Evolutionary conservation across 129 eudicot species (phyloP).

Genomic region (Lactuca saligna): DNA sequence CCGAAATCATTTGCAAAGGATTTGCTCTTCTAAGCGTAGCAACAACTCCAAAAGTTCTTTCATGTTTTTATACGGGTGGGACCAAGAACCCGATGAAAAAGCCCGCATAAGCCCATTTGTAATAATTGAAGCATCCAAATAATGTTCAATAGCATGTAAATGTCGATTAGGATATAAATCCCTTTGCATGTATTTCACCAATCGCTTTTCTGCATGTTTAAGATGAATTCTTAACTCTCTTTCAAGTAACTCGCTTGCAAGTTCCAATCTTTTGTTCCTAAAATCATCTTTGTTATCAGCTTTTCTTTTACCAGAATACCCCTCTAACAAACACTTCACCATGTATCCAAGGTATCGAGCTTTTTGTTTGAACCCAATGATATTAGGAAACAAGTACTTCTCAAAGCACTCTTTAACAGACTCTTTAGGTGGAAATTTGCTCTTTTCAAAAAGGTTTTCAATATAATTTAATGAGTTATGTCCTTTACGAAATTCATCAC

Average conservation of each 20-base stretch:
- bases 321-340: slow-evolving; percentile 75
- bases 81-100: slow-evolving; percentile 89
- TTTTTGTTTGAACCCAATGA: slow-evolving; percentile 40
- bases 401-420: slow-evolving; percentile 54
- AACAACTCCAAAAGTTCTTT: slow-evolving; percentile 77
- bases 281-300: slow-evolving; percentile 80
- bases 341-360: slow-evolving; percentile 83
- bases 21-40: slow-evolving; percentile 85
- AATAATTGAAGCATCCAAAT: slow-evolving; percentile 79
- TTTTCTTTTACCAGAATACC: slow-evolving; percentile 63
- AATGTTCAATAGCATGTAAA: slow-evolving; percentile 55
- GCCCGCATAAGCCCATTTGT: slow-evolving; percentile 92
- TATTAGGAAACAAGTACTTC: slow-evolving; percentile 49
- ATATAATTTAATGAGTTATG: slow-evolving; percentile 39
- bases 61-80: slow-evolving; percentile 62
- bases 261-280: slow-evolving; percentile 76
- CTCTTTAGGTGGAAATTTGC: slow-evolving; percentile 75
- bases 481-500: slow-evolving; percentile 43
- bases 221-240: slow-evolving; percentile 70
- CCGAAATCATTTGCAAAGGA: slow-evolving; percentile 75
- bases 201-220: slow-evolving; percentile 68
- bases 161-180: slow-evolving; percentile 68
- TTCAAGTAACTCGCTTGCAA: slow-evolving; percentile 87
- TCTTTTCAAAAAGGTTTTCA: slow-evolving; percentile 34
- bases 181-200: slow-evolving; percentile 77